Percentiles rank a stretch among this genome's conserved stretches.
phyloP scores from a whole-genome alignment of 495 filamentous ascomycete species.

The Immersiella caudata region DNA sequence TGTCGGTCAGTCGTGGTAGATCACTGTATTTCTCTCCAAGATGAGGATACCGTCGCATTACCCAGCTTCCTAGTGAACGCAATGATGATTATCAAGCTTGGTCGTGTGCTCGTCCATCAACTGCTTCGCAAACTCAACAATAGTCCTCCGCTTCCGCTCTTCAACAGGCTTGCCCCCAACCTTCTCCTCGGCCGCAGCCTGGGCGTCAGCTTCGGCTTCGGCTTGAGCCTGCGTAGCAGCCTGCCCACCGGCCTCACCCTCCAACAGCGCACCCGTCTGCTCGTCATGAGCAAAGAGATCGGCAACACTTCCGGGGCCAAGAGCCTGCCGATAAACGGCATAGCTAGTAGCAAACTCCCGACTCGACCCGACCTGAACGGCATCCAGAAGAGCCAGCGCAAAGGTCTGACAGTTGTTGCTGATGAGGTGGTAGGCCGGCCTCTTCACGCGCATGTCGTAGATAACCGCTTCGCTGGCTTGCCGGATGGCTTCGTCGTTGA shows the following conservation, averaged over 20 bases:
- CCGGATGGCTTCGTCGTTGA: constrained; percentile 51
- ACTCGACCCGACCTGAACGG: constrained; percentile 45
- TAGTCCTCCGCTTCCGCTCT: neutral
- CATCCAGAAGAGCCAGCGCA: constrained; percentile 45
- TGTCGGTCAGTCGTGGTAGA: no score
- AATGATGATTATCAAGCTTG: constrained; percentile 42
- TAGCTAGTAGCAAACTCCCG: constrained; percentile 46
- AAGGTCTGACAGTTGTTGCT: constrained; percentile 55
- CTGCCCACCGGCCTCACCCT: constrained; percentile 28
- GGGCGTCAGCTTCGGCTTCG: constrained; percentile 24
- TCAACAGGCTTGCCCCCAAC: neutral
- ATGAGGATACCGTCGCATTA: no score
- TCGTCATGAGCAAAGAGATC: constrained; percentile 43
- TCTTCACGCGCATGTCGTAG: constrained; percentile 42
- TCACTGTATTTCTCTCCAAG: no score
- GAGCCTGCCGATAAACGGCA: constrained; percentile 45
- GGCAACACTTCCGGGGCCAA: constrained; percentile 40
- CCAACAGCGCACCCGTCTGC: constrained; percentile 16
- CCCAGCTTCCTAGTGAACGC: neutral
- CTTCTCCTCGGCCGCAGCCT: neutral
- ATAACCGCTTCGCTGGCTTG: constrained; percentile 51
- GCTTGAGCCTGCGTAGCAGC: constrained; percentile 24
- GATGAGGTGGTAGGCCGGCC: constrained; percentile 50
- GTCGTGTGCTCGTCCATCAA: constrained; percentile 49
- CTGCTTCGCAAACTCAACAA: constrained; percentile 38